A percentile compares a stretch with the other conserved stretches of the same genome.
Conservation (phyloP, 225 moss, liverwort and hornwort genomes). For the Ulota crispa region DNA sequence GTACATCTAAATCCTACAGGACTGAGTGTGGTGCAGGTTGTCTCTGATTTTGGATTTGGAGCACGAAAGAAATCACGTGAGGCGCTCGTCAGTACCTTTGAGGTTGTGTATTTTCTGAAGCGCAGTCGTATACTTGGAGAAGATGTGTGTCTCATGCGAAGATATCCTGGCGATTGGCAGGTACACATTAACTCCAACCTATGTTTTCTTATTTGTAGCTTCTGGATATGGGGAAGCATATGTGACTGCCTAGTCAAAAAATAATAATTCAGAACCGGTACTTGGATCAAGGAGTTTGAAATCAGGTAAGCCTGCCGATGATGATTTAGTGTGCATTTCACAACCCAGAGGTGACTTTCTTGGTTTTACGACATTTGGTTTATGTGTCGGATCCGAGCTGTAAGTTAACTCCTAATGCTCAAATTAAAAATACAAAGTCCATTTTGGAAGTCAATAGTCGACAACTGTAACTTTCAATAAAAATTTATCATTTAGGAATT, state of each 20-base stretch:
- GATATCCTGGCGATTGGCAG: slow-evolving; percentile 94
- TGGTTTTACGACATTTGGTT: background rate
- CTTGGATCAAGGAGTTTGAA: background rate
- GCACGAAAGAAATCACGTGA: slow-evolving; percentile 67
- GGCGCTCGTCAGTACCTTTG: slow-evolving; percentile 69
- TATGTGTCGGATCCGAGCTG: background rate
- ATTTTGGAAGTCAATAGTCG: background rate
- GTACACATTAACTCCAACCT: slow-evolving; percentile 22
- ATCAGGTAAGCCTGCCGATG: background rate
- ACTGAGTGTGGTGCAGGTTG: slow-evolving; percentile 44
- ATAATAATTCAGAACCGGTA: background rate
- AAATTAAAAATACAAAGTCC: background rate
- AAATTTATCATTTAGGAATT: background rate
- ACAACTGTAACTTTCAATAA: background rate
- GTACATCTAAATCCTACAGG: background rate
- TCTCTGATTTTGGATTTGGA: slow-evolving; percentile 92
- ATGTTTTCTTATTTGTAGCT: background rate
- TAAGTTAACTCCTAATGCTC: background rate
- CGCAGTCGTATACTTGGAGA: slow-evolving; percentile 83
- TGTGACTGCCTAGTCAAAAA: background rate
- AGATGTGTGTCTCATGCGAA: slow-evolving; percentile 77
- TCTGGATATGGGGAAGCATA: background rate
- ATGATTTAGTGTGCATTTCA: background rate
- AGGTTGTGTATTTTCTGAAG: slow-evolving; percentile 75
- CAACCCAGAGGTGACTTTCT: background rate